phyloP scores from a whole-genome alignment of 2,329 filamentous ascomycete genomes.

The Alternaria metachromatica region DNA sequence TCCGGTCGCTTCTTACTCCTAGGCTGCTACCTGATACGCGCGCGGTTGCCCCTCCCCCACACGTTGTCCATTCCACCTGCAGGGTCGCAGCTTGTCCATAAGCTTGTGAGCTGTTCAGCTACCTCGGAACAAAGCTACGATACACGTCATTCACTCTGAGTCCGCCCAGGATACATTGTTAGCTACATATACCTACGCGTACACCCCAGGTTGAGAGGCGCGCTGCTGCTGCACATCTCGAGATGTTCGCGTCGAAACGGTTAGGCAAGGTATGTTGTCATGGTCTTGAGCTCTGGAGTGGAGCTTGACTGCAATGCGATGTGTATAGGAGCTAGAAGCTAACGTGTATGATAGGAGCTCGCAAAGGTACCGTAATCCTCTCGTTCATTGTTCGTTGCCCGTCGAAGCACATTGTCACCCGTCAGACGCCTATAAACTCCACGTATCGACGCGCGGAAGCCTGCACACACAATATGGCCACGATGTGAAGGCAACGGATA shows the following conservation, averaged over 20 bases:
- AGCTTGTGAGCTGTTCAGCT: not conserved
- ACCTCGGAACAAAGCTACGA: not conserved
- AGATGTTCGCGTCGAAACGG: conserved; percentile 60
- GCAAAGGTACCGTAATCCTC: conserved; percentile 24
- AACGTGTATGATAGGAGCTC: conserved; percentile 19
- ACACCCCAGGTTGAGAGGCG: not conserved
- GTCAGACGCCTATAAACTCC: not conserved
- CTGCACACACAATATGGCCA: not conserved
- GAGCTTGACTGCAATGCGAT: not conserved
- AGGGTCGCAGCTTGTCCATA: not conserved
- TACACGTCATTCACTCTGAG: not conserved
- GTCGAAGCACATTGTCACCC: not conserved
- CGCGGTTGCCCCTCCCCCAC: conserved; percentile 11
- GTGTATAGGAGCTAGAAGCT: not conserved
- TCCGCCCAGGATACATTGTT: not conserved
- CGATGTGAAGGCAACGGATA: not conserved
- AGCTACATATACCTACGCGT: not conserved
- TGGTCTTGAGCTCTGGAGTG: too few relatives aligned
- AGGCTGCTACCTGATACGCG: conserved; percentile 5
- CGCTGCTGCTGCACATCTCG: conserved; percentile 1
- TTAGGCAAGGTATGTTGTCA: conserved; percentile 53
- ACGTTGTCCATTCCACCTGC: not conserved
- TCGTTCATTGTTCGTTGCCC: not conserved
- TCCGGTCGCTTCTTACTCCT: not conserved
- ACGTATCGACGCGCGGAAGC: not conserved